Percentiles rank a stretch among this genome's conserved stretches.
Evolutionary conservation across 2,329 filamentous ascomycete genomes (phyloP).

Genomic region (Nothomitra cinnamomea): DNA sequence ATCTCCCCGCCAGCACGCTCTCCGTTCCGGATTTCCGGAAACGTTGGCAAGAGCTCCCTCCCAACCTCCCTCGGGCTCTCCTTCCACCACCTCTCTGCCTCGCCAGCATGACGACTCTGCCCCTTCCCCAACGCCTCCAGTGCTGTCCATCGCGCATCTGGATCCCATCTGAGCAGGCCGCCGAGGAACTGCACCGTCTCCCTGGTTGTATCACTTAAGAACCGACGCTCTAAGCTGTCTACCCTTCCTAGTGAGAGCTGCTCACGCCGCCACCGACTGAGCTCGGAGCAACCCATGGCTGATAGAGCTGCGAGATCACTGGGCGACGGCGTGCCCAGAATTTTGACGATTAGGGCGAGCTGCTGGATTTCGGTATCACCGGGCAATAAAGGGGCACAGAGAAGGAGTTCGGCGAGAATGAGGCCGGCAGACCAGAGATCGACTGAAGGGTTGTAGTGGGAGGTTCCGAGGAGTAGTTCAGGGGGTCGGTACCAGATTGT

Average conservation of each 20-base stretch:
- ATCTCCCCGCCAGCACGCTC: background rate
- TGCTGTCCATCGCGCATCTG: constrained; percentile 13
- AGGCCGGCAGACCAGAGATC: constrained; percentile 12
- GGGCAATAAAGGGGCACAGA: constrained; percentile 15
- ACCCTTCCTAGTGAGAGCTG: constrained; percentile 9
- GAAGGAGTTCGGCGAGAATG: constrained; percentile 9
- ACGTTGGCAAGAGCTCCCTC: constrained; percentile 19
- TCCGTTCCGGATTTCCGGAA: constrained; percentile 18
- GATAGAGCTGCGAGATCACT: constrained; percentile 8
- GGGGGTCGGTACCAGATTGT: constrained; percentile 11
- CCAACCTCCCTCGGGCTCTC: constrained; percentile 16
- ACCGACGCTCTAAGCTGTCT: constrained; percentile 18
- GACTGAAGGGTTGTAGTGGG: constrained; percentile 8
- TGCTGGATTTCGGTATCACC: constrained; percentile 20
- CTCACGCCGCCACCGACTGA: constrained; percentile 12
- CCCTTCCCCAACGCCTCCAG: constrained; percentile 13
- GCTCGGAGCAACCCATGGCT: constrained; percentile 10
- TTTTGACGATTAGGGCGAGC: constrained; percentile 17
- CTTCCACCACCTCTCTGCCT: constrained; percentile 13
- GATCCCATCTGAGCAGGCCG: constrained; percentile 14
- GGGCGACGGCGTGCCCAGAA: constrained; percentile 18
- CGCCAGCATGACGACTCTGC: constrained; percentile 6
- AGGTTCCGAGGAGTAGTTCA: constrained; percentile 9
- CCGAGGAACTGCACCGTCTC: constrained; percentile 15
- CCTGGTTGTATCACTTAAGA: constrained; percentile 13